These are phyloP conservation scores for Xylaria sp. DNA, from an alignment of 2,329 filamentous ascomycete species.

Conservation along the genomic window DNA sequence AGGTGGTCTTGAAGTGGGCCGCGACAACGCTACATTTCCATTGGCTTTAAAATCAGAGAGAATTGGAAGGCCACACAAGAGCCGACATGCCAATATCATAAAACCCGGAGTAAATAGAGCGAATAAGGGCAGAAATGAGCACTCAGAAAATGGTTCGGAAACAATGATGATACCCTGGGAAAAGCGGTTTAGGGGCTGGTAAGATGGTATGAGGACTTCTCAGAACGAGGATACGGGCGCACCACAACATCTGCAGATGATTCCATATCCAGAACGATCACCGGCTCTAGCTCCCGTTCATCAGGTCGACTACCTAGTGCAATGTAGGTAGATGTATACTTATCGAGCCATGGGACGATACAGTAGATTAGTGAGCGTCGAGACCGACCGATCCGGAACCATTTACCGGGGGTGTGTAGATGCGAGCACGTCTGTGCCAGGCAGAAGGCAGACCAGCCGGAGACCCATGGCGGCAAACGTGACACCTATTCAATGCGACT, in stretches of 20 bases:
- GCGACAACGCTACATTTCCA: conserved; percentile 20
- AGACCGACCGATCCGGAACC: conserved; percentile 9
- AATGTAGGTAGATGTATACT: neutral
- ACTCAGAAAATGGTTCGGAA: conserved; percentile 2
- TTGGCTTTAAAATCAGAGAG: conserved; percentile 29
- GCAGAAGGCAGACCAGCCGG: neutral
- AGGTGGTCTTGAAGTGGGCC: conserved; percentile 24
- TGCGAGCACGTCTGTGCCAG: conserved; percentile 1
- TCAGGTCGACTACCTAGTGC: conserved; percentile 2
- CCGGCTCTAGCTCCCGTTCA: conserved; percentile 11
- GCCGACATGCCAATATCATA: neutral
- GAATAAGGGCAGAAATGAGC: conserved; percentile 5
- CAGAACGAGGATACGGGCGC: conserved; percentile 3
- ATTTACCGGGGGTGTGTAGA: neutral
- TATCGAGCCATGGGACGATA: neutral
- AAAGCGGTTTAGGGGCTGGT: conserved; percentile 10
- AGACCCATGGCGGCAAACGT: conserved; percentile 3
- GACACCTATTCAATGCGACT: neutral
- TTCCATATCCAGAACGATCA: conserved; percentile 10
- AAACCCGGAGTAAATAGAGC: conserved; percentile 1
- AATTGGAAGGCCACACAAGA: conserved; percentile 9
- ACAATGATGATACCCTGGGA: neutral
- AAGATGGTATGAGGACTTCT: conserved; percentile 2
- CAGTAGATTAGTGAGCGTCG: conserved; percentile 8
- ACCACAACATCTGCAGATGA: neutral